phyloP scores from a whole-genome alignment of 2,329 filamentous ascomycete genomes.

The Monosporascus sp. region DNA sequence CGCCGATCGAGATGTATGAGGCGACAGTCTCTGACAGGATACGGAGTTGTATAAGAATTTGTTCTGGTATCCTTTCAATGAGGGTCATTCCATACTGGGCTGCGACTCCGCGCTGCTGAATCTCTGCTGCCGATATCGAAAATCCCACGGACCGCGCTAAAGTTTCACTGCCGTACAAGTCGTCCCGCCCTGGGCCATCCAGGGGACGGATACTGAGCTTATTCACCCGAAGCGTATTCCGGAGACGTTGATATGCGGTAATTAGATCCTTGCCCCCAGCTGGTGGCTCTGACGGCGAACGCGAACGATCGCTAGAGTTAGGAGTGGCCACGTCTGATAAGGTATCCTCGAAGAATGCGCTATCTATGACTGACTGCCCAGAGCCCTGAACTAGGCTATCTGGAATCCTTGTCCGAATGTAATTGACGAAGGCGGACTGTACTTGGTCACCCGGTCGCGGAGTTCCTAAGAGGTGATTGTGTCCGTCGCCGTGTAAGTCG shows the following conservation, averaged over 20 bases:
- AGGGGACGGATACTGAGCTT: conserved; percentile 31
- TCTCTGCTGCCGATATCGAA: conserved; percentile 84
- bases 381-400: conserved; percentile 34
- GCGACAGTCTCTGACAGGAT: conserved; percentile 83
- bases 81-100: conserved; percentile 68
- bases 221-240: conserved; percentile 53
- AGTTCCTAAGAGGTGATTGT: conserved; percentile 11
- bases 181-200: conserved; percentile 25
- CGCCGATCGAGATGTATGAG: conserved; percentile 76
- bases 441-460: conserved; percentile 27
- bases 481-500: conserved; percentile 44
- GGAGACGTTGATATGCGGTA: conserved; percentile 54
- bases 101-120: conserved; percentile 81
- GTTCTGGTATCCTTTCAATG: conserved; percentile 77
- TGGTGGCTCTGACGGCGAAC: conserved; percentile 27
- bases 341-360: conserved; percentile 41
- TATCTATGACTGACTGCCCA: conserved; percentile 30
- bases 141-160: conserved; percentile 67
- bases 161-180: conserved; percentile 51
- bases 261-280: conserved; percentile 48
- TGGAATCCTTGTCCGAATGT: conserved; percentile 33
- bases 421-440: conserved; percentile 31
- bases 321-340: conserved; percentile 34
- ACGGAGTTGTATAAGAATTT: conserved; percentile 78
- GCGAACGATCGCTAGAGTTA: conserved; percentile 27